Percentiles rank a stretch among this genome's conserved stretches.
Conservation (phyloP, 2,329 filamentous ascomycete species). For the Xylaria sp. region DNA sequence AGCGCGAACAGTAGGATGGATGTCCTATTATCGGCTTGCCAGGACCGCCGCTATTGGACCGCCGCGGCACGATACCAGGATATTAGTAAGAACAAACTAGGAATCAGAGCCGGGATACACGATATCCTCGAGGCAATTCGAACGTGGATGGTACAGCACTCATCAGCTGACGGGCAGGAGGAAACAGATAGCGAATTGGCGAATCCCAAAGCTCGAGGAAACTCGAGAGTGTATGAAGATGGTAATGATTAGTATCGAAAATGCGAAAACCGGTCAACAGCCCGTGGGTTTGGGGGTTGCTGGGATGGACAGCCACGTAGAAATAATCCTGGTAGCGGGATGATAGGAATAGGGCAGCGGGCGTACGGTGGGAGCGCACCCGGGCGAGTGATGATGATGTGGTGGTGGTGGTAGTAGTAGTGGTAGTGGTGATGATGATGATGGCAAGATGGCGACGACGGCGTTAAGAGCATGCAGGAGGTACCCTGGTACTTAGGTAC, state of each 20-base stretch:
- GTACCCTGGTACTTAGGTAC: neutral
- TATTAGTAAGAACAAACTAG: conserved; percentile 13
- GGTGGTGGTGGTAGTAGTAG: conserved; percentile 2
- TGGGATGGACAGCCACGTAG: conserved; percentile 14
- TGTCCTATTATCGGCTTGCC: conserved; percentile 4
- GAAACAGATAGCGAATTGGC: neutral
- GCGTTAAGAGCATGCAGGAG: conserved; percentile 20
- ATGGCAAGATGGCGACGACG: conserved; percentile 31
- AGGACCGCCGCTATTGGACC: conserved; percentile 8
- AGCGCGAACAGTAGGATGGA: conserved; percentile 12
- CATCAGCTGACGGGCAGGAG: conserved; percentile 18
- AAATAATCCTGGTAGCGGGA: neutral
- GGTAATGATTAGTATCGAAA: conserved; percentile 14
- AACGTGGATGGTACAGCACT: neutral
- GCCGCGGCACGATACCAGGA: conserved; percentile 3
- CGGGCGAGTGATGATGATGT: conserved; percentile 5
- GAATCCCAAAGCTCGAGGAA: neutral
- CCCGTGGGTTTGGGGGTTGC: neutral
- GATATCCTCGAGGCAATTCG: neutral
- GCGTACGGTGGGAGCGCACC: neutral
- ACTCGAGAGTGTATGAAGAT: neutral
- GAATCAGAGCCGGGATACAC: neutral
- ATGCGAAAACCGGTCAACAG: neutral
- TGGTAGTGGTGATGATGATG: conserved; percentile 12
- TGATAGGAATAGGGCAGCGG: neutral